phyloP scores from a whole-genome alignment of 768 basidiomycete species.

The Auricularia cornea region DNA sequence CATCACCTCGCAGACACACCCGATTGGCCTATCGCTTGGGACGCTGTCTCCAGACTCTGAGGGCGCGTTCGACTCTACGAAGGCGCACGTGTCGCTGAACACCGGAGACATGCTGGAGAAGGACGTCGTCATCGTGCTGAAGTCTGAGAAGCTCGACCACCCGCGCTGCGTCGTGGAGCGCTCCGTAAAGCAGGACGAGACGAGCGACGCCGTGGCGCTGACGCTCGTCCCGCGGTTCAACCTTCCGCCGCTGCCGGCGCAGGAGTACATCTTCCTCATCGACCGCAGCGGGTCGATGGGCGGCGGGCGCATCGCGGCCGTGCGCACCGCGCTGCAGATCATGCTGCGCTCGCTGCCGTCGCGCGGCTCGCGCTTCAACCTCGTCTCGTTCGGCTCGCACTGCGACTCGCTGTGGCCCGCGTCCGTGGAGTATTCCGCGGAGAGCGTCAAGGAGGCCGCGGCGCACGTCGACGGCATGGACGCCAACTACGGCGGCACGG shows the following conservation, averaged over 20 bases:
- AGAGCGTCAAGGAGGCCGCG: conserved; percentile 15
- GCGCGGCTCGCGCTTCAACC: conserved; percentile 40
- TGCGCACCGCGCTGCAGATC: conserved; percentile 15
- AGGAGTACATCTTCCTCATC: conserved; percentile 55
- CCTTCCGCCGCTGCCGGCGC: conserved; percentile 32
- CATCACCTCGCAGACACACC: conserved; percentile 14
- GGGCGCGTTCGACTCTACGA: conserved; percentile 15
- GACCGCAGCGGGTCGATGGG: conserved; percentile 54
- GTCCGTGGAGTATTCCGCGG: conserved; percentile 17
- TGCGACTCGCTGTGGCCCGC: conserved; percentile 27
- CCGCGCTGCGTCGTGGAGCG: conserved; percentile 50
- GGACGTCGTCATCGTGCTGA: conserved; percentile 45
- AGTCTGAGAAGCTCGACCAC: conserved; percentile 40
- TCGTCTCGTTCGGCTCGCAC: conserved; percentile 41
- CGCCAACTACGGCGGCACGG: conserved; percentile 44
- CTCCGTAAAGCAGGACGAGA: neutral
- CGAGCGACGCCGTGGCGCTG: conserved; percentile 31
- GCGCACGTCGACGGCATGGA: conserved; percentile 31
- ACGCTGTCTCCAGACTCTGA: conserved; percentile 33
- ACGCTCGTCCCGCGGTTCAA: conserved; percentile 45
- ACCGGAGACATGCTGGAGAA: conserved; percentile 33
- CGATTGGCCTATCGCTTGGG: conserved; percentile 4
- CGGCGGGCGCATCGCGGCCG: neutral
- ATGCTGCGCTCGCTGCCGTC: conserved; percentile 34
- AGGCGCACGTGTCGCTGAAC: conserved; percentile 4